Evolutionary conservation across 176 grass and related monocot genomes (phyloP), one percentile per base, ranked within the genome.

Genomic region (Phoenix roebelenii): DNA sequence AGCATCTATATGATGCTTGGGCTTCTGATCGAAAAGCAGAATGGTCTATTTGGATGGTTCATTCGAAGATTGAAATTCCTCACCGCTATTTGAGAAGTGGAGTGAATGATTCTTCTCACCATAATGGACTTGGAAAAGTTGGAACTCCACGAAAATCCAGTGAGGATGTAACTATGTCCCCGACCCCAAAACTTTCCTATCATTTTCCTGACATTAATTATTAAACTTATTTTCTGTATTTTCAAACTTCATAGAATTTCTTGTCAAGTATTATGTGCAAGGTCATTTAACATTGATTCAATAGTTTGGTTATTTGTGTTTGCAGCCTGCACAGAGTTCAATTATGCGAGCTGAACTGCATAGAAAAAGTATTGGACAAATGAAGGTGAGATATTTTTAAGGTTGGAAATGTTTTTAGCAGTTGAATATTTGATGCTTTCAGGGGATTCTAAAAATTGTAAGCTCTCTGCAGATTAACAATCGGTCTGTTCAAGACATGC

Each of bases 21-120:
- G 74, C 85, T 67, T 72, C 59, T 65, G 75, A 82, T 72, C 66
- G 86, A 15, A 96, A 90, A 75, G 68, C 80, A 49, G 86, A 96
- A 72, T 96, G 91, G 91, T 90, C 91, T 52, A 90, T 96, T 65
- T 90, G 86, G 86, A 90, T 85, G 25, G 73, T 96, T 69, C 83
- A 96, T 82, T 96, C 91, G 20, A 85, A 90, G 65, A 90, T 87
- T 54, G 92, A 96, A 29, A 84, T 87, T 59, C 83, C 86, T 30
- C 83, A 90, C 57, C 80, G 72, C 25, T 96, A 96, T 50, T 73
- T 90, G 74, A 66, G 59, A 67, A 85, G 78, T 65, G 52, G 77
- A 72, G 54, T 66, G 61, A 69, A 79, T n/a, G 82, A 82, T 15
- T 85, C 88, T 54, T 80, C 80, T 62, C 83, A 85, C 69, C 83